phyloP scores from a whole-genome alignment of 1,139 yeast genomes.

The Saccharomycopsis hybrid region DNA sequence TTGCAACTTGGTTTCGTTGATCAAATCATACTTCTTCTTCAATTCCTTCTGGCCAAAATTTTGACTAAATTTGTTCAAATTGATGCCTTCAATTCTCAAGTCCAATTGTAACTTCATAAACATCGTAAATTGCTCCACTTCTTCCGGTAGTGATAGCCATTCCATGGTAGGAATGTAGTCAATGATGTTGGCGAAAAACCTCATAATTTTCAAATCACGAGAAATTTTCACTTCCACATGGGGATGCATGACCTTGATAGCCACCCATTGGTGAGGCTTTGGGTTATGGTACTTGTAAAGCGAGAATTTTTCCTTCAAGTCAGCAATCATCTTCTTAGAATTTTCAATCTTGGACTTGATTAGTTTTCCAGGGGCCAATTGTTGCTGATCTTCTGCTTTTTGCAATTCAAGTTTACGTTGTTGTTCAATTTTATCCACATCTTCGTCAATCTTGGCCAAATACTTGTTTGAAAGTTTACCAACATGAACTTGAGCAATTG shows the following conservation, averaged over 20 bases:
- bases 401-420: constrained; percentile 14
- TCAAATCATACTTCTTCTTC: constrained; percentile 11
- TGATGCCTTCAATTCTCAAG: constrained; percentile 80
- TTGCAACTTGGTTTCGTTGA: constrained; percentile 38
- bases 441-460: constrained; percentile 11
- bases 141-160: constrained; percentile 93
- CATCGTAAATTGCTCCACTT: constrained; percentile 78
- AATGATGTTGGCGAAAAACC: constrained; percentile 63
- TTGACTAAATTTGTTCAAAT: constrained; percentile 59
- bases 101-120: constrained; percentile 89
- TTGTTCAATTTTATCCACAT: constrained; percentile 14
- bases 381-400: background rate
- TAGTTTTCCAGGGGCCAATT: background rate
- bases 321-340: constrained; percentile 3
- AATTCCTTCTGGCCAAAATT: constrained; percentile 38
- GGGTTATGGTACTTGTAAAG: constrained; percentile 20
- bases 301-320: constrained; percentile 12
- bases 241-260: constrained; percentile 91
- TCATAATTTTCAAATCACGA: constrained; percentile 81
- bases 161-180: constrained; percentile 88
- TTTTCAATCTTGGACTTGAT: background rate
- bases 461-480: constrained; percentile 48
- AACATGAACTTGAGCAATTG: constrained; percentile 91
- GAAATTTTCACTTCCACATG: constrained; percentile 63
- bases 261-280: constrained; percentile 56